Base-by-base conservation (phyloP, 2,329 filamentous ascomycete species). In the Fusarium brevicatenulatum region DNA sequence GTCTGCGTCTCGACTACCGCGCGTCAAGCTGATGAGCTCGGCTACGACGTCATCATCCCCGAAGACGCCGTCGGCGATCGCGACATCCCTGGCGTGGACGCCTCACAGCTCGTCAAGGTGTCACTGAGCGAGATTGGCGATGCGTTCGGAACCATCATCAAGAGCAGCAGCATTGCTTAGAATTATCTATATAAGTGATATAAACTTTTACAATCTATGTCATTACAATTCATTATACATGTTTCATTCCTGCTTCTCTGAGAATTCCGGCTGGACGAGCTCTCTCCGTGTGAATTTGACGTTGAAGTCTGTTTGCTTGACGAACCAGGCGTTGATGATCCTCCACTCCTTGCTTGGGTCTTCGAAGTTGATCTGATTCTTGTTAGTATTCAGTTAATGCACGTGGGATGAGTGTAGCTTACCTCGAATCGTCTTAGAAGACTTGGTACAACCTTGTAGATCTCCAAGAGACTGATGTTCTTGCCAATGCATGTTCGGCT, bases 401-500 rank as follows among this genome's bases (percentile, higher is more conserved):
- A 28, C 25, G 25, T 28, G 25, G 32, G 4, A 4, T 30, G 7
- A 0, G 1, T 2, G 0, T 19, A 8, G 30, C 74, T 72, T 52
- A 78, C 76, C 34, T 78, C 72, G 13, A 77, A 77, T 36, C 76
- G 28, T 49, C 76, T 63, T 19, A 77, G 23, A 3, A 77, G 74
- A 73, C 76, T 77, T 8, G 89, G 89, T 30, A 91, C 86, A 53
- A 91, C 76, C 83, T 91, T 91, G 79, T 91, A 90, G 64, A 91
- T 89, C 83, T 91, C 89, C 75, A 91, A 72, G 76, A 91, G 73
- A 68, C 87, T 89, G 53, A 91, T 91, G 68, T 91, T 91, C 85
- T 90, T 91, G 49, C 92, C 92, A 82, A 86, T 92, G 74, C 92
- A 94, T 4, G 92, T 93, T 75, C 91, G 83, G 16, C 89, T 87